A percentile compares a stretch with the other conserved stretches of the same genome.
Conservation (phyloP, 2,329 filamentous ascomycete genomes). For the Aspergillus costaricaensis region DNA sequence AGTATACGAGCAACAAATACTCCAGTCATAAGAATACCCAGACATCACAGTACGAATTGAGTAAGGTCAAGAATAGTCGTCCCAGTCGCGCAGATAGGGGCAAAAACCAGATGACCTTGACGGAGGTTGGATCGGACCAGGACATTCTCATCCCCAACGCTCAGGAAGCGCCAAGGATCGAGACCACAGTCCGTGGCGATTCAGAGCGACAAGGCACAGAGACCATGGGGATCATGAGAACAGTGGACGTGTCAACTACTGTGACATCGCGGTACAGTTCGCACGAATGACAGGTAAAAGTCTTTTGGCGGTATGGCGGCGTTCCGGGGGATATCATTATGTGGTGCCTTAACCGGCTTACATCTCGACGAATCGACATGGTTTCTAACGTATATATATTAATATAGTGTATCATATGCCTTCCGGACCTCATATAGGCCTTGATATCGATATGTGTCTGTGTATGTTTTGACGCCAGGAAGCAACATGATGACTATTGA, state of each 20-base stretch:
- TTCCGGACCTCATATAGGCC: background rate
- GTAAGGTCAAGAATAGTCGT: slow-evolving; percentile 20
- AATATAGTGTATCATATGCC: background rate
- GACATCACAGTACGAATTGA: slow-evolving; percentile 26
- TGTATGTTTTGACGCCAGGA: background rate
- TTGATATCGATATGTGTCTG: background rate
- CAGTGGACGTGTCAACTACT: slow-evolving; percentile 30
- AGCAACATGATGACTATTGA: too few relatives aligned
- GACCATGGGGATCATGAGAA: slow-evolving; percentile 29
- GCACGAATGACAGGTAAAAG: background rate
- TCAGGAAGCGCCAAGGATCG: slow-evolving; percentile 29
- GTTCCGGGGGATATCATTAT: background rate
- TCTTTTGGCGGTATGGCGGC: background rate
- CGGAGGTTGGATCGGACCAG: slow-evolving; percentile 26
- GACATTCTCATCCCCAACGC: slow-evolving; percentile 30
- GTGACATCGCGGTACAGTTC: slow-evolving; percentile 12
- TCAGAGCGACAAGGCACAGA: background rate
- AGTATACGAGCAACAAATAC: slow-evolving; percentile 27
- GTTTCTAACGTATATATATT: background rate
- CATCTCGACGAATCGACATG: background rate
- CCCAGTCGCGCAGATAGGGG: slow-evolving; percentile 19
- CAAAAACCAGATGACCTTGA: slow-evolving; percentile 19
- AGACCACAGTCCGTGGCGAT: slow-evolving; percentile 29
- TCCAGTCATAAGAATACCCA: background rate
- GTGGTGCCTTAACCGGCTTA: background rate